Conservation (phyloP, 306 rosid species). For the Senna tora region DNA sequence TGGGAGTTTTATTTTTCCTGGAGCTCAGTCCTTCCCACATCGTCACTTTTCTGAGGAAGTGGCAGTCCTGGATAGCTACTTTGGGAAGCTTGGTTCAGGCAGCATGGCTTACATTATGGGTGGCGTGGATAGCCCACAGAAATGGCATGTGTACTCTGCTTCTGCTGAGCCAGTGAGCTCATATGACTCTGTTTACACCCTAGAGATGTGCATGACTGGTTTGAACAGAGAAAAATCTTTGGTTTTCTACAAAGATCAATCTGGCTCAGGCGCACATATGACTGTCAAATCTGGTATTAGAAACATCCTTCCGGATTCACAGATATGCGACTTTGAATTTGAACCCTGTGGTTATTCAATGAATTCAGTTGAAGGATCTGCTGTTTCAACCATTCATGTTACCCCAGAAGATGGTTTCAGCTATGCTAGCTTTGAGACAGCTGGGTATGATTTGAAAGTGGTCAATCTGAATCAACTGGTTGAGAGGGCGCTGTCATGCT, state of each 20-base stretch:
- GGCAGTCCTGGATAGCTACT: constrained; percentile 49
- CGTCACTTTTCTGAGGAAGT: constrained; percentile 68
- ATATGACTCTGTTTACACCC: constrained; percentile 45
- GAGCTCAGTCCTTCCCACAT: constrained; percentile 69
- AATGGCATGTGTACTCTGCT: constrained; percentile 75
- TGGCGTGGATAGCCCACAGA: constrained; percentile 43
- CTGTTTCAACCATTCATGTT: constrained; percentile 69
- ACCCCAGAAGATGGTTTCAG: constrained; percentile 67
- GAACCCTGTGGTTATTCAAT: constrained; percentile 77
- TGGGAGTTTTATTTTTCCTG: constrained; percentile 69
- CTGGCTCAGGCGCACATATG: constrained; percentile 55
- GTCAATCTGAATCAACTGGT: constrained; percentile 45
- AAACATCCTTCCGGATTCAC: constrained; percentile 63
- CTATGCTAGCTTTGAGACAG: constrained; percentile 74
- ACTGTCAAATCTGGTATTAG: constrained; percentile 64
- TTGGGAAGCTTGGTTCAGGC: constrained; percentile 59
- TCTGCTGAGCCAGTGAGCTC: constrained; percentile 42
- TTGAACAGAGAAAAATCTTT: constrained; percentile 53
- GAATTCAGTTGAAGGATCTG: constrained; percentile 66
- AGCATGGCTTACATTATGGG: constrained; percentile 69
- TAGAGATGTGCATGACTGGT: constrained; percentile 80
- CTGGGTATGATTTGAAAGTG: constrained; percentile 54
- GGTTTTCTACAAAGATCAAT: constrained; percentile 55
- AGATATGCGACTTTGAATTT: constrained; percentile 69
- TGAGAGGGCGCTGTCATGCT: constrained; percentile 57